Conservation (phyloP, 441 rosid species). For the Mallotus repandus region DNA sequence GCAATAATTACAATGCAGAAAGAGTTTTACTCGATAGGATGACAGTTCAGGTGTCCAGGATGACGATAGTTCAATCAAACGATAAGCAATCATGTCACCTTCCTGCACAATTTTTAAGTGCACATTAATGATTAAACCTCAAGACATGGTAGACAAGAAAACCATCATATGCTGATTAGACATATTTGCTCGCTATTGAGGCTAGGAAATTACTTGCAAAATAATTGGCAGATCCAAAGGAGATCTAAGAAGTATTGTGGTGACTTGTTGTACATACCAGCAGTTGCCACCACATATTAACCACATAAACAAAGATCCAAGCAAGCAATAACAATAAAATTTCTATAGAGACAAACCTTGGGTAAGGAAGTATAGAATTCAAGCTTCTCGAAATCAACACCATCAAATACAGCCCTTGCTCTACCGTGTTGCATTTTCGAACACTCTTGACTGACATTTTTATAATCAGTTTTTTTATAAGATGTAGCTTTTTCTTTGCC, state of each 20-base stretch:
- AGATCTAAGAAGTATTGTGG: neutral
- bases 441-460: constrained; percentile 41
- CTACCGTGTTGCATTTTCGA: constrained; percentile 35
- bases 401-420: constrained; percentile 36
- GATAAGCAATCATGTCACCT: constrained; percentile 89
- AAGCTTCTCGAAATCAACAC: constrained; percentile 60
- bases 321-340: constrained; percentile 9
- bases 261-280: neutral
- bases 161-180: neutral
- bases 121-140: constrained; percentile 8
- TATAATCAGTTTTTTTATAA: constrained; percentile 41
- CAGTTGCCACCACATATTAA: neutral
- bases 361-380: constrained; percentile 59
- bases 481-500: constrained; percentile 64
- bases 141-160: constrained; percentile 13
- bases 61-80: constrained; percentile 75
- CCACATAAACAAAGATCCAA: neutral
- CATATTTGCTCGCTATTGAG: neutral
- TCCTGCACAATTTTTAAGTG: constrained; percentile 50
- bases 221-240: neutral
- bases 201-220: neutral
- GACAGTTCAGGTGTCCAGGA: constrained; percentile 94
- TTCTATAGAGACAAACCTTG: constrained; percentile 49
- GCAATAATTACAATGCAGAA: constrained; percentile 14
- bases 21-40: constrained; percentile 57